Evolutionary conservation across 768 basidiomycete species (phyloP).

Genomic region (Albatrellus ellisii): DNA sequence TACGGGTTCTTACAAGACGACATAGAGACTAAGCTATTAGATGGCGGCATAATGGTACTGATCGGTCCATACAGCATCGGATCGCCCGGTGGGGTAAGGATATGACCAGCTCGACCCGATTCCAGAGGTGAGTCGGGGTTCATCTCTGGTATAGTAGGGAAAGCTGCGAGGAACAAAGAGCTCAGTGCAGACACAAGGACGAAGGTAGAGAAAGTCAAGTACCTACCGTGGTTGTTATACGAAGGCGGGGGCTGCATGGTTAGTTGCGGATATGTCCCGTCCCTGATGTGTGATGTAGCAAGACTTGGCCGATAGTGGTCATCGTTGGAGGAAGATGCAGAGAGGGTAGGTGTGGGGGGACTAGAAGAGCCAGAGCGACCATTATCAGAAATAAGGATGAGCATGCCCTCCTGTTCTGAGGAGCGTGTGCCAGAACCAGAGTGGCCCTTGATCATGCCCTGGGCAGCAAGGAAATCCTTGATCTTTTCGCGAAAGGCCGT

Average conservation of each 20-base stretch:
- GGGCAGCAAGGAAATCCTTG: constrained; percentile 63
- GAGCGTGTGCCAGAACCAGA: constrained; percentile 54
- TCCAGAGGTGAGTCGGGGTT: background rate
- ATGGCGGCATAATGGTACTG: constrained; percentile 26
- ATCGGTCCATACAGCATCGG: constrained; percentile 18
- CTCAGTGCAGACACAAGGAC: constrained; percentile 12
- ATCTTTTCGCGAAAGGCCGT: constrained; percentile 62
- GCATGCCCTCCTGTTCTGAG: constrained; percentile 40
- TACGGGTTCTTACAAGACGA: constrained; percentile 61
- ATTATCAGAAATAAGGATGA: constrained; percentile 33
- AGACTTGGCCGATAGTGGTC: constrained; percentile 22
- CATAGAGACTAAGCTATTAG: constrained; percentile 38
- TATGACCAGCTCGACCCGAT: constrained; percentile 1
- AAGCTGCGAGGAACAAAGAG: background rate
- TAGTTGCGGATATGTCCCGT: constrained; percentile 15
- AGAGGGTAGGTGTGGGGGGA: constrained; percentile 35
- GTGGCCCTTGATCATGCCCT: constrained; percentile 86
- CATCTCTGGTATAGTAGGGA: background rate
- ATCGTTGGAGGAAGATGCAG: constrained; percentile 28
- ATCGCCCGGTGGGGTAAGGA: constrained; percentile 7
- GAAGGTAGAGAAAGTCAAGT: constrained; percentile 10
- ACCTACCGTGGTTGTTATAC: constrained; percentile 10
- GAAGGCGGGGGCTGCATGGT: constrained; percentile 14
- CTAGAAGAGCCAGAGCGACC: constrained; percentile 21
- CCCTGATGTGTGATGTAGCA: constrained; percentile 20